phyloP scores from a whole-genome alignment of 805 yeast species.

The Grigorovia transvaalensis region DNA sequence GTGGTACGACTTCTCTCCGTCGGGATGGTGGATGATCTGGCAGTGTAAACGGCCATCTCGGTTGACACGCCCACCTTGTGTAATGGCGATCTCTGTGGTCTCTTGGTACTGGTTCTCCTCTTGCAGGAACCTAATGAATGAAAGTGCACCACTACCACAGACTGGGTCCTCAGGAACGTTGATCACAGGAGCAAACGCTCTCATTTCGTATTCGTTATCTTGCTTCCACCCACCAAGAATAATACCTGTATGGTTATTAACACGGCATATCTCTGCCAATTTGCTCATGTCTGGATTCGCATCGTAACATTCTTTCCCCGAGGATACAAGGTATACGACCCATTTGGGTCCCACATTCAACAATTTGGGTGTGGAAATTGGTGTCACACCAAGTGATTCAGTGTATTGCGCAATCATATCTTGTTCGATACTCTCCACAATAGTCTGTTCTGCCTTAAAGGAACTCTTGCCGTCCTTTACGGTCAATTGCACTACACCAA shows the following conservation, averaged over 20 bases:
- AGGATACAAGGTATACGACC: conserved; percentile 30
- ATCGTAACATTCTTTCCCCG: conserved; percentile 27
- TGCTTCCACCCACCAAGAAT: conserved; percentile 31
- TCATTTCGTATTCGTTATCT: conserved; percentile 29
- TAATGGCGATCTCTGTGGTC: conserved; percentile 17
- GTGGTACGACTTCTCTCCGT: conserved; percentile 11
- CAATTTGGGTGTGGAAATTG: conserved; percentile 18
- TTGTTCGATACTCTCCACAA: conserved; percentile 9
- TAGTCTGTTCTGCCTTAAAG: conserved; percentile 22
- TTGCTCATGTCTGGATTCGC: conserved; percentile 26
- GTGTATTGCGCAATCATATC: conserved; percentile 7
- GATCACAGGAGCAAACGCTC: conserved; percentile 34
- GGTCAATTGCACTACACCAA: conserved; percentile 33
- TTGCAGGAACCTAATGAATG: conserved; percentile 25
- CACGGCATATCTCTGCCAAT: conserved; percentile 14
- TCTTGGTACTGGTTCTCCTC: conserved; percentile 13
- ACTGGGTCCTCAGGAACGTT: conserved; percentile 43
- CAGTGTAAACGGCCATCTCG: conserved; percentile 33
- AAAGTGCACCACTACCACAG: conserved; percentile 42
- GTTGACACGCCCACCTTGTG: conserved; percentile 32
- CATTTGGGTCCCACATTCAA: conserved; percentile 40
- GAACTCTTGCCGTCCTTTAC: conserved; percentile 18
- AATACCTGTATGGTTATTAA: conserved; percentile 27
- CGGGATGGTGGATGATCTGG: conserved; percentile 7
- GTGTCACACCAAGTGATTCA: conserved; percentile 6